These are phyloP conservation scores for Waltergamsia citrina DNA, from an alignment of 2,329 filamentous ascomycete genomes.

Conservation along the genomic window DNA sequence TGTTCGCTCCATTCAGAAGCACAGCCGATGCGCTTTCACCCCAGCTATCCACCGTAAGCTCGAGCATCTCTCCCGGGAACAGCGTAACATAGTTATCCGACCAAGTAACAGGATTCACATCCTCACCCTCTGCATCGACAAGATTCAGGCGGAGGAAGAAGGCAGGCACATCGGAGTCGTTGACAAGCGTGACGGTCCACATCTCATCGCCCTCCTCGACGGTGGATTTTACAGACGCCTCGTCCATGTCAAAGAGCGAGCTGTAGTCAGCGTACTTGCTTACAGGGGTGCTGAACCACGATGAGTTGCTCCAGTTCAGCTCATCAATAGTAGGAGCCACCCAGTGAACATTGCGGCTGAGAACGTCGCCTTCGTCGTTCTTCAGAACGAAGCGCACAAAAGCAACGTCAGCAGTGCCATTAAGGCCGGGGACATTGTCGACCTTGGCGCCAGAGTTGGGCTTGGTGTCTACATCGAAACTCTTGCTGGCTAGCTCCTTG, in stretches of 20 bases:
- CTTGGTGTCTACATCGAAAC: conserved; percentile 20
- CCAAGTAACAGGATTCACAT: conserved; percentile 45
- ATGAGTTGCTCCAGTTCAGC: conserved; percentile 45
- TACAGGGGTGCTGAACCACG: conserved; percentile 51
- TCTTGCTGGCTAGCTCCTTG: conserved; percentile 23
- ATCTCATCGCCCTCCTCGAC: conserved; percentile 4
- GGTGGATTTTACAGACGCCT: conserved; percentile 24
- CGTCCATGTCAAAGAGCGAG: conserved; percentile 26
- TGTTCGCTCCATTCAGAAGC: conserved; percentile 8
- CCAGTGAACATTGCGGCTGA: conserved; percentile 56
- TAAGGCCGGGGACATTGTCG: conserved; percentile 10
- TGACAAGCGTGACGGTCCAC: conserved; percentile 35
- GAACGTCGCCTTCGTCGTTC: conserved; percentile 15
- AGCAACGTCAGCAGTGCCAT: conserved; percentile 27
- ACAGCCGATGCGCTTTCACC: conserved; percentile 6
- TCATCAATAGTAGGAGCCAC: conserved; percentile 33
- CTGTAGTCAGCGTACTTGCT: conserved; percentile 37
- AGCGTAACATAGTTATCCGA: conserved; percentile 55
- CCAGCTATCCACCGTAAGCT: conserved; percentile 9
- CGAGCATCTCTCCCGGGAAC: conserved; percentile 43
- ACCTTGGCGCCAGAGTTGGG: conserved; percentile 32
- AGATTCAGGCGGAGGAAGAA: conserved; percentile 47
- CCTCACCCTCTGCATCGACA: conserved; percentile 29
- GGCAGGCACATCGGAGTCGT: conserved; percentile 40
- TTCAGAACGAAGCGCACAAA: conserved; percentile 41